phyloP scores from a whole-genome alignment of 768 basidiomycete genomes.

The Roridomyces roridus region DNA sequence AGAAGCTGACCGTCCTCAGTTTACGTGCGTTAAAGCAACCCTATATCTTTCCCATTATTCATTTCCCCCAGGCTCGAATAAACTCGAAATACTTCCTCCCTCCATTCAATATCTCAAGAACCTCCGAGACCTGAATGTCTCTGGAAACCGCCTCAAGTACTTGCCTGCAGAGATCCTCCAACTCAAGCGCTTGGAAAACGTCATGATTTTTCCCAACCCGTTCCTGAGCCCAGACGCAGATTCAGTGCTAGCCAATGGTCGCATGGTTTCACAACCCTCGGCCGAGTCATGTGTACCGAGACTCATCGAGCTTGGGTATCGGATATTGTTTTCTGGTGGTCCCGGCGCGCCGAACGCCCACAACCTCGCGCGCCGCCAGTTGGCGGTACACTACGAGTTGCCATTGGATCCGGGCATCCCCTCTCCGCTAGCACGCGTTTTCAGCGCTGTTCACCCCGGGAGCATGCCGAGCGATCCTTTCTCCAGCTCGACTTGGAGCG shows the following conservation, averaged over 20 bases:
- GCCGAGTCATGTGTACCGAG: neutral
- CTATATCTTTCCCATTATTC: too few relatives aligned
- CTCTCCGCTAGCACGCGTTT: conserved; percentile 33
- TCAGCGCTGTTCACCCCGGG: conserved; percentile 46
- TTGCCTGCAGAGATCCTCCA: conserved; percentile 70
- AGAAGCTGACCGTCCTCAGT: conserved; percentile 65
- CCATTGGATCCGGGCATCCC: conserved; percentile 40
- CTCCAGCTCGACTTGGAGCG: neutral
- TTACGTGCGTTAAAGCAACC: conserved; percentile 74
- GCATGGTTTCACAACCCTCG: conserved; percentile 23
- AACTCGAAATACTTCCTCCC: conserved; percentile 61
- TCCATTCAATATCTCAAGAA: conserved; percentile 61
- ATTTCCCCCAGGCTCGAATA: conserved; percentile 58
- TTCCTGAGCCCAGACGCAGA: conserved; percentile 42
- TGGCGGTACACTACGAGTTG: conserved; percentile 40
- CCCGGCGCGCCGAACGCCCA: neutral
- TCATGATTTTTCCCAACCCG: conserved; percentile 64
- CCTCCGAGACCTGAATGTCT: conserved; percentile 65
- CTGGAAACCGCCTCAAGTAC: conserved; percentile 61
- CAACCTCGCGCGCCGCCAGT: conserved; percentile 5
- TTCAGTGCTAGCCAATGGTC: neutral
- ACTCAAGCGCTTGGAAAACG: conserved; percentile 51
- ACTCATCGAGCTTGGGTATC: conserved; percentile 16
- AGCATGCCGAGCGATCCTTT: conserved; percentile 39
- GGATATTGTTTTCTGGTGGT: conserved; percentile 4